Base-by-base conservation (phyloP, 2,329 filamentous ascomycete species). In the Curvularia sp. region DNA sequence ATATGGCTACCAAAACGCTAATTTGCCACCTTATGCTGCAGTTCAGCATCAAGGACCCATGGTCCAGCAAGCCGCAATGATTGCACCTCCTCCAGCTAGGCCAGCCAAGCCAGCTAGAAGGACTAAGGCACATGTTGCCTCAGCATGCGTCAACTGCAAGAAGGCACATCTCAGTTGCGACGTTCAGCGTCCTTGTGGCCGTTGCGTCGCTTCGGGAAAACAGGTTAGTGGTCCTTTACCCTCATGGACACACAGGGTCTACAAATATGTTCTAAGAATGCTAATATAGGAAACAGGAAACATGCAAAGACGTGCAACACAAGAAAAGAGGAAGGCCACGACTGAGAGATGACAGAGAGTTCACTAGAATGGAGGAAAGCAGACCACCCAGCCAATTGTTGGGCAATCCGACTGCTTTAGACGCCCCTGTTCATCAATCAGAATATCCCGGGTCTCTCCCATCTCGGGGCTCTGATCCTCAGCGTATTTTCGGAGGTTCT, bases 91-190 rank as follows among this genome's bases (percentile, higher is more conserved):
- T 38, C 61, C 73, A 22, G 47, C 67, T 9, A 67, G 74, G 58
- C 64, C 69, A 22, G 68, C 61, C 41, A 78, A 76, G 58, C 71
- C 72, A 55, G 75, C 75, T 22, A 71, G 77, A 53, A 72, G 77
- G 75, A 88, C 89, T 5, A 92, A 92, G 73, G 89, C 90, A 13
- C 91, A 95, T 79, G 91, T 94, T 53, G 90, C 90, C 50, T 93
- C 90, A 35, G 91, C 91, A 26, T 95, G 91, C 74, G 88, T 94
- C 66, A 92, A 92, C 60, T 95, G 91, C 80, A 94, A 94, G 75
- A 88, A 87, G 76, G 91, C 91, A 38, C 91, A 95, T 84, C 83
- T 95, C 63, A 84, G 82, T 62, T 85, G 83, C 67, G 83, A 85
- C 71, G 78, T 90, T 50, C 89, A 92, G 76, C 84, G 91, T 56